phyloP scores from a whole-genome alignment of 306 rosid genomes.

The Dalbergia cultrata region DNA sequence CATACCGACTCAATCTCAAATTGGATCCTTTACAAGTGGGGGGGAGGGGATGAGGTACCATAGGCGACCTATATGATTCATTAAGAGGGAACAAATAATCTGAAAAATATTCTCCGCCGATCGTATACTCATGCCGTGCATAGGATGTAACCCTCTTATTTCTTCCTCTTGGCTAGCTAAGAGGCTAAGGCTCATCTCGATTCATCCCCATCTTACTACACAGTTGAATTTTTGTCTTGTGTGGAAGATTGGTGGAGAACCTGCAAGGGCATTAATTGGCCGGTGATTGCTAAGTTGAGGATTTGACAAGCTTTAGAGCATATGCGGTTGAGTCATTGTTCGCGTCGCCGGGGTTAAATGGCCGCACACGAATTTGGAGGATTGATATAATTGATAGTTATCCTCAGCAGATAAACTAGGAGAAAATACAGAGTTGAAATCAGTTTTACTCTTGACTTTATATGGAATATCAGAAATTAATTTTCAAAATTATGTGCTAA shows the following conservation, averaged over 20 bases:
- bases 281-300: slow-evolving; percentile 16
- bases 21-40: slow-evolving; percentile 14
- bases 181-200: not conserved
- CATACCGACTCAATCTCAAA: not conserved
- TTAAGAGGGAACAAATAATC: not conserved
- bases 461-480: too few species aligned
- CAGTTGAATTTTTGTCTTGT: slow-evolving; percentile 32
- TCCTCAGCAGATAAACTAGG: too few species aligned
- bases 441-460: too few species aligned
- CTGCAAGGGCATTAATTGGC: slow-evolving; percentile 31
- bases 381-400: too few species aligned
- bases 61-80: not conserved
- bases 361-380: not conserved
- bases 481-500: too few species aligned
- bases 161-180: not conserved
- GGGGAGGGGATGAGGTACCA: not conserved
- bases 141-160: too few species aligned
- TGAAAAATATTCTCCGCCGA: too few species aligned
- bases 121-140: too few species aligned
- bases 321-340: not conserved
- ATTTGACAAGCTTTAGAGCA: not conserved
- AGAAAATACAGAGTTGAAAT: too few species aligned
- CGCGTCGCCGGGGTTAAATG: not conserved
- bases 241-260: slow-evolving; percentile 38
- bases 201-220: slow-evolving; percentile 14